Evolutionary conservation across 2,329 filamentous ascomycete genomes (phyloP).

Genomic region (Blumeria graminis): DNA sequence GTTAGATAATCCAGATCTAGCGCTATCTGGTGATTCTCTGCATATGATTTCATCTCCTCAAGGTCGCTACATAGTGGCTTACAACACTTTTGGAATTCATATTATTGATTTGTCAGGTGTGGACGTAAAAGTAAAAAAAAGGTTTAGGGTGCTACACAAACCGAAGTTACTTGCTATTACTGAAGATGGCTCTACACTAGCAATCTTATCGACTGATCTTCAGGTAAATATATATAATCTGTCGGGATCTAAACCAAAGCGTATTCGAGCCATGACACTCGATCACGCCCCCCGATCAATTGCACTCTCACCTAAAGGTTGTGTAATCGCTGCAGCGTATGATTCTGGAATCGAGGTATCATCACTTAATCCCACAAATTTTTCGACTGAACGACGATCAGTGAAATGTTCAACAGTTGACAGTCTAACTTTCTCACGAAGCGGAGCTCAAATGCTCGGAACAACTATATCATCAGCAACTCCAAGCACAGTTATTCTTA

Average conservation of each 20-base stretch:
- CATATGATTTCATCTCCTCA: slow-evolving; percentile 59
- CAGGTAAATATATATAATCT: slow-evolving; percentile 74
- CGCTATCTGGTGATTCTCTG: slow-evolving; percentile 63
- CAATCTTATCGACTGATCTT: slow-evolving; percentile 59
- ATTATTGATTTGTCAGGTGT: slow-evolving; percentile 42
- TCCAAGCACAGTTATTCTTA: slow-evolving; percentile 51
- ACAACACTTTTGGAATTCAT: slow-evolving; percentile 68
- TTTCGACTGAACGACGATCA: slow-evolving; percentile 43
- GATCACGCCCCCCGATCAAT: slow-evolving; percentile 60
- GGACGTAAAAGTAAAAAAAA: slow-evolving; percentile 40
- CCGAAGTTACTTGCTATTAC: slow-evolving; percentile 56
- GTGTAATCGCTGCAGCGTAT: slow-evolving; percentile 64
- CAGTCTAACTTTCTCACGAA: slow-evolving; percentile 47
- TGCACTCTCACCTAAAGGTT: slow-evolving; percentile 56
- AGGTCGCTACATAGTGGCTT: slow-evolving; percentile 51
- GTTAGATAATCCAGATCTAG: slow-evolving; percentile 60
- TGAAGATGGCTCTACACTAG: slow-evolving; percentile 52
- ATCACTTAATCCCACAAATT: slow-evolving; percentile 38
- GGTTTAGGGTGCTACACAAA: slow-evolving; percentile 55
- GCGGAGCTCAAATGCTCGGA: slow-evolving; percentile 56
- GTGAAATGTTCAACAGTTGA: slow-evolving; percentile 62
- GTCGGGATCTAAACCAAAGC: slow-evolving; percentile 34
- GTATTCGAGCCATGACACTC: slow-evolving; percentile 50
- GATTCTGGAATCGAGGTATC: slow-evolving; percentile 76
- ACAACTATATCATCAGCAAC: slow-evolving; percentile 41